phyloP scores from a whole-genome alignment of 1,284 basidiomycete species.

The Sporisorium exsertum region DNA sequence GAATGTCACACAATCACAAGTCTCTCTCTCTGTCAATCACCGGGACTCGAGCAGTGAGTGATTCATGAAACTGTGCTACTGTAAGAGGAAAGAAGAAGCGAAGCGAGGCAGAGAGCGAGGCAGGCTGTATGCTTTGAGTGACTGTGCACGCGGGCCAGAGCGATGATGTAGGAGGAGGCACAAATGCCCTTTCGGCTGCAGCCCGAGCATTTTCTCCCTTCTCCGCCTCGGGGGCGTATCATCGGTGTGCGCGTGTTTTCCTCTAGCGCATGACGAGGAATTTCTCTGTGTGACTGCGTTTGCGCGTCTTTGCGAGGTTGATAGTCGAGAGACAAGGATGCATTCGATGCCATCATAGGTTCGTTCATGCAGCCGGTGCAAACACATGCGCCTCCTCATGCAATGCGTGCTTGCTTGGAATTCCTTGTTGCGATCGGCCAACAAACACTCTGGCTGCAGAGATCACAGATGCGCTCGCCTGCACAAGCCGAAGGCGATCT shows the following conservation, averaged over 20 bases:
- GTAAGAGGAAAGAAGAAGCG: background rate
- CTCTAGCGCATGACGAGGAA: background rate
- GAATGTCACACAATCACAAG: background rate
- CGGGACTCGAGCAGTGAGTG: background rate
- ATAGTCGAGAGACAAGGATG: background rate
- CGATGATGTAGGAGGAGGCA: background rate
- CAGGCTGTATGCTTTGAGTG: background rate
- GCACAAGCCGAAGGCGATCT: background rate
- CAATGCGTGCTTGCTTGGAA: no score
- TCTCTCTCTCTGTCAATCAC: background rate
- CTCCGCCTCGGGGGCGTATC: background rate
- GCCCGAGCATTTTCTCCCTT: no score
- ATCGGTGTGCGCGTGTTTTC: background rate
- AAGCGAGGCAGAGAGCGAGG: background rate
- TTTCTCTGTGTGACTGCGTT: no score
- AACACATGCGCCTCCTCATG: background rate
- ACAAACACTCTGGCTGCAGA: no score
- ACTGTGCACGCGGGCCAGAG: background rate
- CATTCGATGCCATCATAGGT: slow-evolving; percentile 7
- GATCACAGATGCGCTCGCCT: background rate
- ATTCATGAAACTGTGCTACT: background rate
- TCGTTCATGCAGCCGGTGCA: background rate
- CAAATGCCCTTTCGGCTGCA: background rate
- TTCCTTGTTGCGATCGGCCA: no score
- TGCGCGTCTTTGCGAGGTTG: background rate